phyloP scores from a whole-genome alignment of 1,284 basidiomycete species.

The Cutaneotrichosporon sp. region DNA sequence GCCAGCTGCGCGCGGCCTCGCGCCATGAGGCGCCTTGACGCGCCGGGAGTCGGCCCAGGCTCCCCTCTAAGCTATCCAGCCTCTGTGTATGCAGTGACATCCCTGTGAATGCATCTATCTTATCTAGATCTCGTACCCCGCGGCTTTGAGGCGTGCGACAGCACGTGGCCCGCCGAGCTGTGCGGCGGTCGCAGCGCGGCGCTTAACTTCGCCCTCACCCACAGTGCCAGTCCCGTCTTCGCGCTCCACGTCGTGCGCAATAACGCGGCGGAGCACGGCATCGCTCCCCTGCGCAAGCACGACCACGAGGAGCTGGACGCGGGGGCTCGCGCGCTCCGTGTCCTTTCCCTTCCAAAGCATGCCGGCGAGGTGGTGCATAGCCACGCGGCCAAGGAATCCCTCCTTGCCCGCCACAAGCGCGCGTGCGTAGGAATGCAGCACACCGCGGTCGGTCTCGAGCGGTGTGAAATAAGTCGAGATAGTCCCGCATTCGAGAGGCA shows the following conservation, averaged over 20 bases:
- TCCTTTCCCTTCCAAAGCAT: conserved; percentile 63
- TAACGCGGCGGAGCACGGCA: conserved; percentile 8
- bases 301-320: conserved; percentile 23
- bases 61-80: conserved; percentile 1
- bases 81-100: background rate
- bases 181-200: conserved; percentile 1
- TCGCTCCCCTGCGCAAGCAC: conserved; percentile 16
- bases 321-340: conserved; percentile 8
- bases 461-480: conserved; percentile 69
- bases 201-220: background rate
- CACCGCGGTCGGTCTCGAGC: conserved; percentile 64
- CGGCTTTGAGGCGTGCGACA: conserved; percentile 7
- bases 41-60: background rate
- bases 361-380: conserved; percentile 74
- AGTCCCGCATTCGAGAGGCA: conserved; percentile 42
- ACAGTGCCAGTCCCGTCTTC: background rate
- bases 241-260: conserved; percentile 9
- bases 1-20: background rate
- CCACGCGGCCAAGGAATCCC: conserved; percentile 66
- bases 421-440: conserved; percentile 59
- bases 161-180: conserved; percentile 16
- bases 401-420: conserved; percentile 47
- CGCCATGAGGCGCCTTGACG: background rate
- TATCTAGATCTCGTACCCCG: conserved; percentile 7
- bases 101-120: background rate